phyloP scores from a whole-genome alignment of 352 stramenopile genomes.

The Pythium coloratum region DNA sequence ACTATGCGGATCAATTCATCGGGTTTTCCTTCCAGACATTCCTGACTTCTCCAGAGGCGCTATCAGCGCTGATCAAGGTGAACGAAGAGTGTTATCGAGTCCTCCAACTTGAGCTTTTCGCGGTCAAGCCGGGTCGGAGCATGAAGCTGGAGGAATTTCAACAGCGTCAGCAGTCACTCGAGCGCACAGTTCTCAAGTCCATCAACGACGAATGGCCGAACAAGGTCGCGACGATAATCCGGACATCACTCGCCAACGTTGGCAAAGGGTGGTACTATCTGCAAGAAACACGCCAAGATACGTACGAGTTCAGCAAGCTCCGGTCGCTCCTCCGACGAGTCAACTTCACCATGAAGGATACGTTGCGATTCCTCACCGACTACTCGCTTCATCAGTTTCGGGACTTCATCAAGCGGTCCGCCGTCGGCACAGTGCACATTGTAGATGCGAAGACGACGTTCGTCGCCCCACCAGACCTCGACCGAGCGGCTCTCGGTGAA shows the following conservation, averaged over 20 bases:
- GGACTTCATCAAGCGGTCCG: conserved; percentile 60
- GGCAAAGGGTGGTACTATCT: conserved; percentile 88
- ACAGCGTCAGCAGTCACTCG: conserved; percentile 72
- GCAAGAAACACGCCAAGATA: conserved; percentile 81
- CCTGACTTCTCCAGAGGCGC: conserved; percentile 72
- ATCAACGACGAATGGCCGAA: conserved; percentile 84
- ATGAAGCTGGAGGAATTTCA: conserved; percentile 88
- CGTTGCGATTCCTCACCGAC: conserved; percentile 67
- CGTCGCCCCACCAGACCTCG: conserved; percentile 63
- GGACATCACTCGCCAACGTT: conserved; percentile 66
- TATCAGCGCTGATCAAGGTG: conserved; percentile 74
- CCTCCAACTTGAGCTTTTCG: conserved; percentile 79
- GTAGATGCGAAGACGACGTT: conserved; percentile 72
- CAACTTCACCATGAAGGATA: conserved; percentile 86
- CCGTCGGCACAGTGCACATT: conserved; percentile 65
- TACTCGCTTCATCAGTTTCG: conserved; percentile 77
- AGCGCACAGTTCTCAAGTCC: conserved; percentile 69
- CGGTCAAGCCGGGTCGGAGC: conserved; percentile 65
- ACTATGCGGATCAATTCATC: conserved; percentile 88
- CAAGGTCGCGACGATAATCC: conserved; percentile 71
- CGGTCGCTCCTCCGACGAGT: conserved; percentile 68
- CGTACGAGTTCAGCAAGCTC: conserved; percentile 88
- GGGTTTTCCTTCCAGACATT: conserved; percentile 88
- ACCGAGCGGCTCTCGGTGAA: conserved; percentile 57
- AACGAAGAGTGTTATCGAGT: conserved; percentile 86